Conservation (phyloP, 2,329 filamentous ascomycete genomes). For the Stachybotrys elegans region DNA sequence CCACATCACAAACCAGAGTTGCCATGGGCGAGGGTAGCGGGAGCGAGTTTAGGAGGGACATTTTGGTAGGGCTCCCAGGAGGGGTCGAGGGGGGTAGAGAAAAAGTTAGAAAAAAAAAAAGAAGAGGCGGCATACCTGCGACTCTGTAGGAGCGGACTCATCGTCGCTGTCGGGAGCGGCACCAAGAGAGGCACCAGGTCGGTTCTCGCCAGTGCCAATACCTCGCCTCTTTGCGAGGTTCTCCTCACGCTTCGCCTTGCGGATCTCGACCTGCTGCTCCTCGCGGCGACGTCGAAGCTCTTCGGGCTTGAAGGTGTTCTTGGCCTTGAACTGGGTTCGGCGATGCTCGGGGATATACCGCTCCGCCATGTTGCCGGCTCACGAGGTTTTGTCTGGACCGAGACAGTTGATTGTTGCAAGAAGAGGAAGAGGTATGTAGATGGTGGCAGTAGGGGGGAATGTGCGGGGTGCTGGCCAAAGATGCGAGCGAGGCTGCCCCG, state of each 20-base stretch:
- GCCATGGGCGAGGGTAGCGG: neutral
- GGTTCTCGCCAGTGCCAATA: constrained; percentile 75
- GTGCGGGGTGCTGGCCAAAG: neutral
- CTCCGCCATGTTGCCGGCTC: constrained; percentile 74
- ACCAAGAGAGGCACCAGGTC: constrained; percentile 75
- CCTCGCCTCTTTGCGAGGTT: constrained; percentile 97
- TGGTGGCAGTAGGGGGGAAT: constrained; percentile 12
- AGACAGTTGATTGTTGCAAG: constrained; percentile 12
- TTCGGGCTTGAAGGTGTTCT: constrained; percentile 98
- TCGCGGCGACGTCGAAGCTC: constrained; percentile 97
- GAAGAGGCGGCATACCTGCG: constrained; percentile 77
- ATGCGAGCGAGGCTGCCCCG: constrained; percentile 18
- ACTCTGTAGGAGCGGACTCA: constrained; percentile 90
- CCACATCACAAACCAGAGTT: constrained; percentile 22
- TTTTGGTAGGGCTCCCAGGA: no score
- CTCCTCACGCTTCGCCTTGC: constrained; percentile 97
- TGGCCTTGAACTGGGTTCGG: constrained; percentile 98
- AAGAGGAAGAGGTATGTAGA: constrained; percentile 17
- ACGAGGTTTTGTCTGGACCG: constrained; percentile 2
- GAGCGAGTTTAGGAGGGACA: neutral
- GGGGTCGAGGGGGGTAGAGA: constrained; percentile 5
- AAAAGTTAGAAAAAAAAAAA: constrained; percentile 9
- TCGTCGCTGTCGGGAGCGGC: constrained; percentile 95
- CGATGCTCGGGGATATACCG: constrained; percentile 99
- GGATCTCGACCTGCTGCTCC: constrained; percentile 98